Percentiles rank a stretch among this genome's conserved stretches.
Conservation (phyloP, 2,329 filamentous ascomycete genomes). For the Diaporthe longicolla region DNA sequence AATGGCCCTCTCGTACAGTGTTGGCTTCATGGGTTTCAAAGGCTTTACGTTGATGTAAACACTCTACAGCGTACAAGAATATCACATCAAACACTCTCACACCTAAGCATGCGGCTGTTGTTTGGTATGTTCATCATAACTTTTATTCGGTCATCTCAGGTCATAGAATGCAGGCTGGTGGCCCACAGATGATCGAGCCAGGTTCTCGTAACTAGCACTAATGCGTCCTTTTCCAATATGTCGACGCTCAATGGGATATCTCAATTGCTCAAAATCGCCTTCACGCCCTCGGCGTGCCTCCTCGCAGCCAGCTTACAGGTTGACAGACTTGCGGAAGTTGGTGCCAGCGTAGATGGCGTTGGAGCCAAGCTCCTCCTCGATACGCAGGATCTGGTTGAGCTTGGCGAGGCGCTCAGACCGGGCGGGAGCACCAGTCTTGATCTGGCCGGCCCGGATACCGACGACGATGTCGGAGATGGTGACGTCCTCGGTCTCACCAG, state of each 20-base stretch:
- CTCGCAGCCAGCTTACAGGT: slow-evolving; percentile 74
- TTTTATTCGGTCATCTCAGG: slow-evolving; percentile 40
- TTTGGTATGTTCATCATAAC: slow-evolving; percentile 35
- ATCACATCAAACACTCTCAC: not conserved
- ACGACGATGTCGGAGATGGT: slow-evolving; percentile 99
- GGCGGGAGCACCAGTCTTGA: slow-evolving; percentile 98
- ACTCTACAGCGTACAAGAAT: not conserved
- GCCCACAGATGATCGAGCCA: slow-evolving; percentile 35
- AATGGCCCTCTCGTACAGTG: too few relatives aligned
- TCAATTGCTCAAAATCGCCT: slow-evolving; percentile 21
- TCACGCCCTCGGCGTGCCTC: slow-evolving; percentile 9
- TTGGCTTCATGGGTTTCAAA: too few relatives aligned
- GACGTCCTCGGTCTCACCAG: slow-evolving; percentile 99
- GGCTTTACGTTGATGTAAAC: not conserved
- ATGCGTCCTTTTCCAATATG: slow-evolving; percentile 38
- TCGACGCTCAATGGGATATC: slow-evolving; percentile 35
- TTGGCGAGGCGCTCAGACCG: slow-evolving; percentile 99
- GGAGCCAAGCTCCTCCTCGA: slow-evolving; percentile 97
- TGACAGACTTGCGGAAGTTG: slow-evolving; percentile 93
- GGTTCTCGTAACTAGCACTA: slow-evolving; percentile 32
- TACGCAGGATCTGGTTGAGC: slow-evolving; percentile 99
- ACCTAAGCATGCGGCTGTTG: not conserved
- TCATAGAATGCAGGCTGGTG: slow-evolving; percentile 38
- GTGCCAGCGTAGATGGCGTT: slow-evolving; percentile 92
- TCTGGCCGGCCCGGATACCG: slow-evolving; percentile 95